Evolutionary conservation across 805 yeast genomes (phyloP).

Genomic region (Yarrowia divulgata): DNA sequence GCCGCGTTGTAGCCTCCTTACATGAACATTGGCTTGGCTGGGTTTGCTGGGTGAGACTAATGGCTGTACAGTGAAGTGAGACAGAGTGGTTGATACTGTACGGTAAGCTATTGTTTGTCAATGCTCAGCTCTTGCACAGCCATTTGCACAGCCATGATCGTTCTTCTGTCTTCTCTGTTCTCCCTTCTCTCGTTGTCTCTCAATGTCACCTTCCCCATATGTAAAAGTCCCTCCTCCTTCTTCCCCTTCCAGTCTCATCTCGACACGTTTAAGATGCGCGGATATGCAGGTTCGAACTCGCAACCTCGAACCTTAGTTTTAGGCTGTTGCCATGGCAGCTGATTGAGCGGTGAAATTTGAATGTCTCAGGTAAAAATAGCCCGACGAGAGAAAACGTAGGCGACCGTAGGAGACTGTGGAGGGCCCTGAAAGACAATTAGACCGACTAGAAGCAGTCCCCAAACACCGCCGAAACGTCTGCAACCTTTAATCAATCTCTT

Average conservation of each 20-base stretch:
- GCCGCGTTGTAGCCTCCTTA: slow-evolving; percentile 2
- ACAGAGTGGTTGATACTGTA: not conserved
- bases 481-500: too few species aligned
- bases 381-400: too few species aligned
- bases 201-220: too few species aligned
- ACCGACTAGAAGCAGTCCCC: too few species aligned
- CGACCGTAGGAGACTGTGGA: not conserved
- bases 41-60: slow-evolving; percentile 12
- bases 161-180: not conserved
- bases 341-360: not conserved
- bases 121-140: not conserved
- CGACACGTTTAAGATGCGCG: slow-evolving; percentile 5
- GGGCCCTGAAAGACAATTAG: not conserved
- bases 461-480: too few species aligned
- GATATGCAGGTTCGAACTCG: slow-evolving; percentile 15
- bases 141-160: not conserved
- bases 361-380: too few species aligned
- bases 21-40: slow-evolving; percentile 13
- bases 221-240: not conserved
- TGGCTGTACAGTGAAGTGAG: not conserved
- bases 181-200: too few species aligned
- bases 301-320: not conserved
- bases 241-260: not conserved
- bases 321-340: not conserved
- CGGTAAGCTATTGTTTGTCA: too few species aligned